Percentiles rank a stretch among this genome's conserved stretches.
These are phyloP conservation scores for Trichocladium antarcticum DNA, from an alignment of 495 filamentous ascomycete genomes.

Conservation along the genomic window DNA sequence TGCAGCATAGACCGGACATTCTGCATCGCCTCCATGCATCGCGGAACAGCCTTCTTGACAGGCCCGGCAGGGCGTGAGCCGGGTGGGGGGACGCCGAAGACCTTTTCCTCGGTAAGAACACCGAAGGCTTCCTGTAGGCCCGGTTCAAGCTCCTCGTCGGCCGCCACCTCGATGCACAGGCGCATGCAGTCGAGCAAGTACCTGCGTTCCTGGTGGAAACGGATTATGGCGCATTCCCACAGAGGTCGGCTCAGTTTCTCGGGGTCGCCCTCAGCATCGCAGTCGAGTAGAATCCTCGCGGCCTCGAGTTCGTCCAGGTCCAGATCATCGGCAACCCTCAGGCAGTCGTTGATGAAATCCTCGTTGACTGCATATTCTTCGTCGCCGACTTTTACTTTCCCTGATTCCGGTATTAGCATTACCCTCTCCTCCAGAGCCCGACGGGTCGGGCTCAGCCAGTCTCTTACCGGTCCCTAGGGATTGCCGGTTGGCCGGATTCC, in stretches of 20 bases:
- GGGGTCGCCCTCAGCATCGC: constrained; percentile 54
- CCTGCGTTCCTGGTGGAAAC: constrained; percentile 70
- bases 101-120: constrained; percentile 28
- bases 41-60: constrained; percentile 43
- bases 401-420: constrained; percentile 40
- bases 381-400: constrained; percentile 57
- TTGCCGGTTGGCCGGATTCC: constrained; percentile 53
- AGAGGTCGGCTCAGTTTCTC: constrained; percentile 54
- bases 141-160: constrained; percentile 39
- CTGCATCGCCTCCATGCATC: constrained; percentile 61
- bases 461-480: constrained; percentile 37
- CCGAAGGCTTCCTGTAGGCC: constrained; percentile 30
- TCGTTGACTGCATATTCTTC: constrained; percentile 72
- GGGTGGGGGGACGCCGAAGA: constrained; percentile 27
- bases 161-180: constrained; percentile 54
- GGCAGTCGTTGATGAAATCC: constrained; percentile 68
- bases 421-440: background rate
- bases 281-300: constrained; percentile 56
- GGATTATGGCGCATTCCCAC: constrained; percentile 62
- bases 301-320: constrained; percentile 84
- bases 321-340: constrained; percentile 73
- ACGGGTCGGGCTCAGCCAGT: background rate
- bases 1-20: constrained; percentile 63
- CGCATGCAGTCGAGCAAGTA: constrained; percentile 74
- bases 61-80: constrained; percentile 9